Evolutionary conservation across 108 stramenopile species (phyloP).

Genomic region (Craspedostauros australis): DNA sequence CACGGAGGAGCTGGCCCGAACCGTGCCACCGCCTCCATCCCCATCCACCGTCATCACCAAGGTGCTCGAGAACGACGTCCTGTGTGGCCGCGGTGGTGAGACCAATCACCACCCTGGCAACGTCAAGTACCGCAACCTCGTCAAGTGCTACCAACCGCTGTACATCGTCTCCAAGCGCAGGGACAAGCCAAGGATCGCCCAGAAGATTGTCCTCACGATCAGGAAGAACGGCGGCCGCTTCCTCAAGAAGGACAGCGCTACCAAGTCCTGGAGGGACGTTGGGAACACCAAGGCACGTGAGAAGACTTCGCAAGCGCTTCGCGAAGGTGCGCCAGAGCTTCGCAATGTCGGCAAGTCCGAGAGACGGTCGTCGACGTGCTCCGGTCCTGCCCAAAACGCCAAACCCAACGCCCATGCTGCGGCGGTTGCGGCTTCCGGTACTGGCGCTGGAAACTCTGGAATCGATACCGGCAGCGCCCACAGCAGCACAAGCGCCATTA

Average conservation of each 20-base stretch:
- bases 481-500: too few species aligned
- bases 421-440: too few species aligned
- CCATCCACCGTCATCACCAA: too few species aligned
- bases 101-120: slow-evolving; percentile 81
- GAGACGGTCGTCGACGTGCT: too few species aligned
- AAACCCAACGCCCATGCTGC: too few species aligned
- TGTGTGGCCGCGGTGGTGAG: slow-evolving; percentile 74
- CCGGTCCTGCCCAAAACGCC: too few species aligned
- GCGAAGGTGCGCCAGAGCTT: slow-evolving; percentile 67
- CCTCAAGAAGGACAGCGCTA: slow-evolving; percentile 48
- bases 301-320: slow-evolving; percentile 72
- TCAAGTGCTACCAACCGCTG: slow-evolving; percentile 45
- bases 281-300: slow-evolving; percentile 67
- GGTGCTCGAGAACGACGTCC: slow-evolving; percentile 46
- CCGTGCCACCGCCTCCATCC: too few species aligned
- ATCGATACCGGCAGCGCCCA: too few species aligned
- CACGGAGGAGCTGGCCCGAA: too few species aligned
- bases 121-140: slow-evolving; percentile 53
- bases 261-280: slow-evolving; percentile 36
- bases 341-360: slow-evolving; percentile 12
- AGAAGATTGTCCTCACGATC: slow-evolving; percentile 58
- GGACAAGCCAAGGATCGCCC: slow-evolving; percentile 69
- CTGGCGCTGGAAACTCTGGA: too few species aligned
- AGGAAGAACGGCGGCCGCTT: slow-evolving; percentile 61
- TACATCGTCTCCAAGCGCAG: slow-evolving; percentile 44